Evolutionary conservation across 148 eudicot species (phyloP), one percentile per base, ranked within the genome.

Genomic region (Amaranthus palmeri): DNA sequence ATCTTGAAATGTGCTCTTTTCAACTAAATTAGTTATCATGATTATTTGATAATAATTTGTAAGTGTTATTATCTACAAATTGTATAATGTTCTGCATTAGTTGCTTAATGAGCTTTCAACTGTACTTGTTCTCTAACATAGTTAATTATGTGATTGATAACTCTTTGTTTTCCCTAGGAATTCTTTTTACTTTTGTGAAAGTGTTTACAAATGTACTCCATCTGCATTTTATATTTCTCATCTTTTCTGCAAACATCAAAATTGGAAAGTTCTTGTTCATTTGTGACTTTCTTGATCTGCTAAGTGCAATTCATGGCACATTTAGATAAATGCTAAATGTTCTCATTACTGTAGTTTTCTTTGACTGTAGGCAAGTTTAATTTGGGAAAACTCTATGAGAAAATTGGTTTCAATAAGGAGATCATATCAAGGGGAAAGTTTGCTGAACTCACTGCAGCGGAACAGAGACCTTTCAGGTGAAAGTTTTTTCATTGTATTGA

Each of bases 391-490:
- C 81, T 93, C 1, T 91, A 93, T 74, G 96, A 89, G 79, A 88
- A 72, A 81, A 88, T 93, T 57, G 98, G 98, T 68, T 89, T 91
- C 83, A 93, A 89, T 57, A 93, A 91, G 84, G 98, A 93, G 77
- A 83, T 89, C 62, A 87, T 93, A 82, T 93, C 98, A 48, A 88
- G 91, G 77, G 97, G 98, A 76, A 86, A 75, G 81, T 93, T 76
- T 76, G 86, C 98, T 41, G 98, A 93, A 80, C 97, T 93, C 72
- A 81, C 87, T 79, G 91, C 88, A 7, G 98, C 98, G 72, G 97
- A 91, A 47, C 96, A 93, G 63, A 83, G 98, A 59, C 80, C 98
- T 76, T 86, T 93, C 77, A 91, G 97, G 98, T 91, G 70, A 83
- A 72, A 54, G 57, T 7, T 66, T 51, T 69, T 53, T 36, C 62